Percentiles rank a stretch among this genome's conserved stretches.
phyloP scores from a whole-genome alignment of 495 filamentous ascomycete genomes.

The Penicillium salamii region DNA sequence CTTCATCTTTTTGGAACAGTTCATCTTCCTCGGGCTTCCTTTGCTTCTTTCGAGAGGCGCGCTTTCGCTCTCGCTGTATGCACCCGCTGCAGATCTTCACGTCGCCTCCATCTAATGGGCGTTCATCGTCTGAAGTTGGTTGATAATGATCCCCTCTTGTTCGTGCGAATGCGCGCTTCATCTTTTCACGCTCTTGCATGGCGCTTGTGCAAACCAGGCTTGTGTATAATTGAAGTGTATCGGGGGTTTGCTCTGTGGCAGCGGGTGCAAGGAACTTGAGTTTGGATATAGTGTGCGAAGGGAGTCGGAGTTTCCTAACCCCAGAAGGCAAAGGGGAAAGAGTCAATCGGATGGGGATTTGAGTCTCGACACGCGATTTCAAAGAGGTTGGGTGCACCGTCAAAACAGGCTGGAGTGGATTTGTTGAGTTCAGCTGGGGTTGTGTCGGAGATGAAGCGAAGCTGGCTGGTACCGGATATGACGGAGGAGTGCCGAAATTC shows the following conservation, averaged over 20 bases:
- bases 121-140: slow-evolving; percentile 55
- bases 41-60: slow-evolving; percentile 82
- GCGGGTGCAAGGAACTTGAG: slow-evolving; percentile 78
- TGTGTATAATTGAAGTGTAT: slow-evolving; percentile 77
- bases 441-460: slow-evolving; percentile 35
- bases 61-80: slow-evolving; percentile 81
- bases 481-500: slow-evolving; percentile 31
- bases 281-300: slow-evolving; percentile 85
- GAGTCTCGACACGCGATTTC: slow-evolving; percentile 93
- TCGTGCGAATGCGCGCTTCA: slow-evolving; percentile 61
- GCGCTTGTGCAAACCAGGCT: slow-evolving; percentile 88
- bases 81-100: slow-evolving; percentile 83
- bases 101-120: slow-evolving; percentile 75
- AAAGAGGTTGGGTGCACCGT: slow-evolving; percentile 62
- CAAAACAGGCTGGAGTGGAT: slow-evolving; percentile 37
- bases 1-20: slow-evolving; percentile 72
- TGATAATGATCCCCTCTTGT: slow-evolving; percentile 51
- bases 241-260: slow-evolving; percentile 53
- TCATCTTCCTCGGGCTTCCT: slow-evolving; percentile 83
- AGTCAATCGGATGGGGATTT: slow-evolving; percentile 78
- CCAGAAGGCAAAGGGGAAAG: slow-evolving; percentile 68
- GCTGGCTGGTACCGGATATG: slow-evolving; percentile 34
- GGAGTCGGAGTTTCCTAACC: slow-evolving; percentile 77
- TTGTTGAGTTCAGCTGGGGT: slow-evolving; percentile 20
- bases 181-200: slow-evolving; percentile 70